These are phyloP conservation scores for Ustilago trichophora DNA, from an alignment of 1,284 basidiomycete genomes.

Conservation along the genomic window DNA sequence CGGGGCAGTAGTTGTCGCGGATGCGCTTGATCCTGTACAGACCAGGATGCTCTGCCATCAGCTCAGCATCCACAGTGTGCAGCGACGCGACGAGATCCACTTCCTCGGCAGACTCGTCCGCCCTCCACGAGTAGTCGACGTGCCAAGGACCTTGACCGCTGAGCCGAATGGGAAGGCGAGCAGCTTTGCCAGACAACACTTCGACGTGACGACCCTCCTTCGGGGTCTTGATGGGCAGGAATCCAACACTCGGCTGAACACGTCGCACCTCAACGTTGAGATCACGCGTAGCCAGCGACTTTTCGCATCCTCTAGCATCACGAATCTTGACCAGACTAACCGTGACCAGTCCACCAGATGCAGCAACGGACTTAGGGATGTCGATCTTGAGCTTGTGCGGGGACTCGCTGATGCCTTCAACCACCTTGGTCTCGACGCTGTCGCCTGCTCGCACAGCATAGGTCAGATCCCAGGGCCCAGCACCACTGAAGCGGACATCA, in stretches of 20 bases:
- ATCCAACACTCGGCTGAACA: constrained; percentile 85
- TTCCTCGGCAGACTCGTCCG: constrained; percentile 60
- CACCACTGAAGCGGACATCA: constrained; percentile 57
- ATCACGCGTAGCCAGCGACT: constrained; percentile 78
- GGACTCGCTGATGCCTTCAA: constrained; percentile 58
- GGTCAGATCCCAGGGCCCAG: constrained; percentile 62
- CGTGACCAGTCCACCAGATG: constrained; percentile 80
- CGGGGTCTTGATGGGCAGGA: constrained; percentile 73
- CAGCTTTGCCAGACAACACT: constrained; percentile 80
- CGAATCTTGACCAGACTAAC: constrained; percentile 83
- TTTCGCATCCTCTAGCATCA: constrained; percentile 87
- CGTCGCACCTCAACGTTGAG: constrained; percentile 88
- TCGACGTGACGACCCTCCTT: constrained; percentile 69
- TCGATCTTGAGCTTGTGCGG: constrained; percentile 62
- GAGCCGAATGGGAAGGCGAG: constrained; percentile 67
- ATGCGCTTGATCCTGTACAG: constrained; percentile 80
- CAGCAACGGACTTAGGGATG: constrained; percentile 70
- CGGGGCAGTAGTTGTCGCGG: constrained; percentile 83
- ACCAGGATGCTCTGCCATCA: constrained; percentile 77
- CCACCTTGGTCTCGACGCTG: constrained; percentile 32
- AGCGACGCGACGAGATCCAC: constrained; percentile 70
- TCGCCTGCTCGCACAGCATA: constrained; percentile 54
- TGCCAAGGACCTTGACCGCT: constrained; percentile 69
- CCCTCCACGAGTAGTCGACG: constrained; percentile 77
- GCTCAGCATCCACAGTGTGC: constrained; percentile 75